Evolutionary conservation across 1,284 basidiomycete species (phyloP).

Genomic region (Ganoderma lingzhi): DNA sequence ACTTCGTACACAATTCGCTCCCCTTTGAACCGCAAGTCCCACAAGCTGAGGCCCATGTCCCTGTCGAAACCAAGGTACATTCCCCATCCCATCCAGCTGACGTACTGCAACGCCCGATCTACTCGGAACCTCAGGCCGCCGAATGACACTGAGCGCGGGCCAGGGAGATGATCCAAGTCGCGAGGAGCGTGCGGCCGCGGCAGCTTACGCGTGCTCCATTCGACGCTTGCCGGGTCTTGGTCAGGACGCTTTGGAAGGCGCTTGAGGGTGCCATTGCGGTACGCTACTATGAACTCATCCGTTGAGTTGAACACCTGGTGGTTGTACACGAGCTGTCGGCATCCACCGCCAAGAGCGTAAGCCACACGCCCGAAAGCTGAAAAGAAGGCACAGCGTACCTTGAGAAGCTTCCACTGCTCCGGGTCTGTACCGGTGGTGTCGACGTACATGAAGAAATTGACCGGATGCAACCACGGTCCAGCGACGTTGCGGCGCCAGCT

Average conservation of each 20-base stretch:
- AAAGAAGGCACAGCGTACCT: constrained; percentile 44
- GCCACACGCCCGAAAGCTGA: background rate
- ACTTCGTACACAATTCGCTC: constrained; percentile 74
- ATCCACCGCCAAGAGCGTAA: constrained; percentile 1
- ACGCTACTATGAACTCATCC: constrained; percentile 61
- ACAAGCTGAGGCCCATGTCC: constrained; percentile 73
- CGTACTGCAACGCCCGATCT: constrained; percentile 58
- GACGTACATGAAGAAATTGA: constrained; percentile 65
- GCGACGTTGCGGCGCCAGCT: constrained; percentile 56
- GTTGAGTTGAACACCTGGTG: constrained; percentile 58
- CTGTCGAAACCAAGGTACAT: constrained; percentile 70
- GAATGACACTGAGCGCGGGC: constrained; percentile 66
- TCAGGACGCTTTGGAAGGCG: constrained; percentile 46
- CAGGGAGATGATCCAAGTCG: constrained; percentile 68
- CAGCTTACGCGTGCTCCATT: constrained; percentile 60
- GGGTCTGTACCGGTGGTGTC: constrained; percentile 64
- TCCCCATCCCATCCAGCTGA: constrained; percentile 74
- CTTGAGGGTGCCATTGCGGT: constrained; percentile 59
- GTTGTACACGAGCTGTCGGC: constrained; percentile 61
- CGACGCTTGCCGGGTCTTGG: constrained; percentile 37
- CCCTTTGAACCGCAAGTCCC: constrained; percentile 69
- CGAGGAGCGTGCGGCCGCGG: constrained; percentile 44
- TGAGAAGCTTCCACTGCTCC: constrained; percentile 57
- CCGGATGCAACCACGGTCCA: constrained; percentile 60
- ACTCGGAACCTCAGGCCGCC: constrained; percentile 66